Evolutionary conservation across 441 rosid genomes (phyloP).

Genomic region (Biscutella laevigata): DNA sequence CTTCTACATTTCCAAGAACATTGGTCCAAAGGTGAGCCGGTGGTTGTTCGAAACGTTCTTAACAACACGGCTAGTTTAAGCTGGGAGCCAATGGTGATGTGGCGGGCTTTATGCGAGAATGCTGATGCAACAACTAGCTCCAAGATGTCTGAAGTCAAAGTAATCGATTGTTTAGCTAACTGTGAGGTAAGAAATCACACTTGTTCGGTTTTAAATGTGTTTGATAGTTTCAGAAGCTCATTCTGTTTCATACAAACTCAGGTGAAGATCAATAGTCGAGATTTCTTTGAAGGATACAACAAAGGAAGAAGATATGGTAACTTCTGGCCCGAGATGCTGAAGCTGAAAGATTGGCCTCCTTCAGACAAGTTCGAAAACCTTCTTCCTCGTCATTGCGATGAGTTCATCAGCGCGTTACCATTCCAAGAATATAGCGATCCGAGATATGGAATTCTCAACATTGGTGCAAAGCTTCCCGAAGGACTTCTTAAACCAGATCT

Average conservation of each 20-base stretch:
- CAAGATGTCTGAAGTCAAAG: slow-evolving; percentile 60
- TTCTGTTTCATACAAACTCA: slow-evolving; percentile 17
- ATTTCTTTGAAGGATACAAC: slow-evolving; percentile 69
- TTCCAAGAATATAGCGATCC: slow-evolving; percentile 81
- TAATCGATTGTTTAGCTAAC: slow-evolving; percentile 70
- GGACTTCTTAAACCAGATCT: slow-evolving; percentile 66
- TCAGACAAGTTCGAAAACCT: slow-evolving; percentile 76
- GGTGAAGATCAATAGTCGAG: slow-evolving; percentile 60
- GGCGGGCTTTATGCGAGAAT: slow-evolving; percentile 77
- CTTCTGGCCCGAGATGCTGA: slow-evolving; percentile 95
- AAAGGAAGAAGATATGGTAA: slow-evolving; percentile 64
- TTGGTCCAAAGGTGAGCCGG: slow-evolving; percentile 83
- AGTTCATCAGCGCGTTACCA: slow-evolving; percentile 75
- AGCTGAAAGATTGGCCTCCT: slow-evolving; percentile 98
- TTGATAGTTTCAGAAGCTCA: background rate
- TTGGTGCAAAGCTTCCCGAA: slow-evolving; percentile 67
- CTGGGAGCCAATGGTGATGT: slow-evolving; percentile 98
- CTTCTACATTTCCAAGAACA: slow-evolving; percentile 50
- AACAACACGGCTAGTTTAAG: slow-evolving; percentile 53
- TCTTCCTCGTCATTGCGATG: slow-evolving; percentile 88
- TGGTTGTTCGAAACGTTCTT: slow-evolving; percentile 59
- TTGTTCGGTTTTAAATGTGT: background rate
- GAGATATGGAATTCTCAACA: slow-evolving; percentile 68
- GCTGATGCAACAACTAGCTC: slow-evolving; percentile 39
- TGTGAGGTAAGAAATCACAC: slow-evolving; percentile 43